Evolutionary conservation across 179 eudicot genomes (phyloP).

Genomic region (Camellia oleifera): DNA sequence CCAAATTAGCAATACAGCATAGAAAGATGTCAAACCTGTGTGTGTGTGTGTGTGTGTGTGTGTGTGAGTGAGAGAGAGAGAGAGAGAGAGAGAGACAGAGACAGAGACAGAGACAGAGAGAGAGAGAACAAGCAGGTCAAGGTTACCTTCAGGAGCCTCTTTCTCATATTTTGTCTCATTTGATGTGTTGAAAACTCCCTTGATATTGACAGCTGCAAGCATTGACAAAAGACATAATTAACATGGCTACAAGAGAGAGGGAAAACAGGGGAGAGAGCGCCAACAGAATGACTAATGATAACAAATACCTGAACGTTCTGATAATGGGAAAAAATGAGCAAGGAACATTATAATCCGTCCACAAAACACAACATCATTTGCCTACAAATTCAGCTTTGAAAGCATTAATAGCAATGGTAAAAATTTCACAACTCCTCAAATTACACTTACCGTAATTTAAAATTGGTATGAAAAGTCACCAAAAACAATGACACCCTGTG

Average conservation of each 20-base stretch:
- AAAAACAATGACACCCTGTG: no score
- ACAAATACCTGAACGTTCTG: conserved; percentile 93
- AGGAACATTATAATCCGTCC: conserved; percentile 98
- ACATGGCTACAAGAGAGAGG: neutral
- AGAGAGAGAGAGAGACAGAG: neutral
- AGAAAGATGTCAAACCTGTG: neutral
- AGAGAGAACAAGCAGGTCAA: neutral
- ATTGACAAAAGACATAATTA: conserved; percentile 5
- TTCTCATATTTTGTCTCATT: conserved; percentile 94
- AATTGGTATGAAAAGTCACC: neutral
- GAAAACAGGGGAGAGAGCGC: neutral
- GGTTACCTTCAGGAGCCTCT: conserved; percentile 75
- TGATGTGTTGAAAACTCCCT: conserved; percentile 98
- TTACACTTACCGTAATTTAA: neutral
- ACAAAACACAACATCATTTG: conserved; percentile 99
- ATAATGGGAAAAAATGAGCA: conserved; percentile 97
- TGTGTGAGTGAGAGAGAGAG: neutral
- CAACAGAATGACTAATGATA: conserved; percentile 11
- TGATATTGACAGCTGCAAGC: conserved; percentile 92
- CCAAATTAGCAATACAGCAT: conserved; percentile 4
- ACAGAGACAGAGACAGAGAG: no score
- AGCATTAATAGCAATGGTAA: neutral
- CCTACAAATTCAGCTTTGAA: conserved; percentile 45
- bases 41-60: no score
- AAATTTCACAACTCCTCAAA: neutral